Percentiles rank a stretch among this genome's conserved stretches.
Conservation (phyloP, 768 basidiomycete species). For the Mycena crocata region DNA sequence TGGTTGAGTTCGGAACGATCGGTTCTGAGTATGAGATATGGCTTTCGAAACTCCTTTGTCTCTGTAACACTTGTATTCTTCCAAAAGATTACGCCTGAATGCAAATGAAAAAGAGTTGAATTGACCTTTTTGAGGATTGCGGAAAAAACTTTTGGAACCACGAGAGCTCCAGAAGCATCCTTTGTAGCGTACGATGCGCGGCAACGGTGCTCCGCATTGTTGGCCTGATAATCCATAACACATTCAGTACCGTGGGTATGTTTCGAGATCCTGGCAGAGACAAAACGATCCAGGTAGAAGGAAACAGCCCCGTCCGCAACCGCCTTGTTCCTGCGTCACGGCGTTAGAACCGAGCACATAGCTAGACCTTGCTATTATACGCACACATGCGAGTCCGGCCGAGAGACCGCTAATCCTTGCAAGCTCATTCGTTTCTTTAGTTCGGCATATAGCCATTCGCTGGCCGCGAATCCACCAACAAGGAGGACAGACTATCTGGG, state of each 20-base stretch:
- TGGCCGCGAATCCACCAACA: conserved; percentile 71
- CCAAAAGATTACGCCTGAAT: conserved; percentile 43
- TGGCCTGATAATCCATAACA: conserved; percentile 3
- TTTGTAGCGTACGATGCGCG: conserved; percentile 2
- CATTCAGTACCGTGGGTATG: conserved; percentile 19
- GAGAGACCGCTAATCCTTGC: conserved; percentile 54
- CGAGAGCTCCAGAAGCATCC: conserved; percentile 22
- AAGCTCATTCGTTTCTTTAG: conserved; percentile 53
- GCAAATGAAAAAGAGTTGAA: not conserved
- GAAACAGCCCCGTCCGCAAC: conserved; percentile 29
- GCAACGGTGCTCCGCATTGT: conserved; percentile 28
- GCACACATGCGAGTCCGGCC: conserved; percentile 67
- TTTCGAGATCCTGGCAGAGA: conserved; percentile 23
- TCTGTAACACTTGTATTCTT: conserved; percentile 52
- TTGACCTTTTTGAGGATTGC: conserved; percentile 41
- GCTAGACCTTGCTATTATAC: conserved; percentile 30
- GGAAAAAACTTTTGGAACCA: conserved; percentile 36
- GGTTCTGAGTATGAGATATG: conserved; percentile 21
- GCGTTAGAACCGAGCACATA: not conserved
- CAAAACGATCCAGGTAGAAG: conserved; percentile 23
- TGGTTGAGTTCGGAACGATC: conserved; percentile 18
- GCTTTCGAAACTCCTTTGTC: conserved; percentile 38
- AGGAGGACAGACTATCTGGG: conserved; percentile 58
- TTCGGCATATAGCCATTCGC: conserved; percentile 62
- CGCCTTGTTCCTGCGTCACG: conserved; percentile 23